A percentile compares a stretch with the other conserved stretches of the same genome.
phyloP scores from a whole-genome alignment of 352 stramenopile genomes.

The Globisporangium sylvaticum region DNA sequence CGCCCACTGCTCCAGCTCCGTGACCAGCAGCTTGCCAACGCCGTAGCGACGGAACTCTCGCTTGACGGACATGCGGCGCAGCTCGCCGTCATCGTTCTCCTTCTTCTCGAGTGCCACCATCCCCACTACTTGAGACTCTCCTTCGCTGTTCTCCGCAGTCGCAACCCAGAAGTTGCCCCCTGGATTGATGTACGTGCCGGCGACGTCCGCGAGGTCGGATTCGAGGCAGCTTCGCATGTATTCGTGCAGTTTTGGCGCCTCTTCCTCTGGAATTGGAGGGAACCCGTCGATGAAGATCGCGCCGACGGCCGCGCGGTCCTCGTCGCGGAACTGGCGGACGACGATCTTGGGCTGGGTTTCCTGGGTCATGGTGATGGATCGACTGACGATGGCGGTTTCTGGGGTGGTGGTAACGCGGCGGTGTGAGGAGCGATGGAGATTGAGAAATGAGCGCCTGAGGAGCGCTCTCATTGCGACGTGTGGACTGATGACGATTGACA shows the following conservation, averaged over 20 bases:
- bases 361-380: background rate
- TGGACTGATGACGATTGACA: background rate
- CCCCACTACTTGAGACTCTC: constrained; percentile 24
- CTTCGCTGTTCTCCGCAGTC: background rate
- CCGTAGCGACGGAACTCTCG: constrained; percentile 34
- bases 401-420: background rate
- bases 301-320: constrained; percentile 1
- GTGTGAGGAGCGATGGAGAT: background rate
- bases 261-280: background rate
- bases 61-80: constrained; percentile 43
- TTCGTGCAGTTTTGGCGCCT: background rate
- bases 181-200: constrained; percentile 5
- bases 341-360: background rate
- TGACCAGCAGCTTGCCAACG: constrained; percentile 32
- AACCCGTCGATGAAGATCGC: constrained; percentile 17
- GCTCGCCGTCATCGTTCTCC: constrained; percentile 24
- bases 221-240: constrained; percentile 10
- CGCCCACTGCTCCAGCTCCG: constrained; percentile 38
- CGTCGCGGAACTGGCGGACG: constrained; percentile 14
- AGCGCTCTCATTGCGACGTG: background rate
- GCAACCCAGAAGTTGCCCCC: constrained; percentile 45
- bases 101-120: constrained; percentile 40
- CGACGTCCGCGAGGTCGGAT: constrained; percentile 5
- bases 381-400: too few species aligned
- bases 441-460: background rate